These are phyloP conservation scores for Scutellaria galericulata DNA, from an alignment of 257 asterid species.

Conservation along the genomic window DNA sequence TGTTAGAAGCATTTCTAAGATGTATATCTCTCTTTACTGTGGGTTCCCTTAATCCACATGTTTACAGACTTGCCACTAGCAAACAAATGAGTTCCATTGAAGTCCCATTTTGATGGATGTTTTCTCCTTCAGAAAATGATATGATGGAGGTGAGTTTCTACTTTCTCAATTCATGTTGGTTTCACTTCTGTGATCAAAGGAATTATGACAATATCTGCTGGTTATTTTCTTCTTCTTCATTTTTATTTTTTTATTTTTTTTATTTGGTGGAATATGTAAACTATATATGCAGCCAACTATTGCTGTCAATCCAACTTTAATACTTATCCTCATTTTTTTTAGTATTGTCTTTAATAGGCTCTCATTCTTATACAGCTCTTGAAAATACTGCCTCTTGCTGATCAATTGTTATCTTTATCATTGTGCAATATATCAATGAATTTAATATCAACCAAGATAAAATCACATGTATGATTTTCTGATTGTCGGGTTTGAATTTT, in stretches of 20 bases:
- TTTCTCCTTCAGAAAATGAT: conserved; percentile 24
- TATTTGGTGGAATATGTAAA: not conserved
- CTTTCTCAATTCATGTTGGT: conserved; percentile 17
- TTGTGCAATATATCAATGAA: no score
- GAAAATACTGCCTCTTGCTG: no score
- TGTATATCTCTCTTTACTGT: not conserved
- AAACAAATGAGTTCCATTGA: conserved; percentile 40
- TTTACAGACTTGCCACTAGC: conserved; percentile 57
- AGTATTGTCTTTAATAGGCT: no score
- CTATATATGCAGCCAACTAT: no score
- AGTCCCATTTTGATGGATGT: conserved; percentile 32
- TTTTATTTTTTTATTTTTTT: not conserved
- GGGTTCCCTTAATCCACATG: conserved; percentile 26
- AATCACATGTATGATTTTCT: no score
- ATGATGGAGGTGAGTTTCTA: conserved; percentile 8
- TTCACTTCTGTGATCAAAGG: not conserved
- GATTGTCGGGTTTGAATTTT: no score
- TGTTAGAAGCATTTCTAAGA: not conserved
- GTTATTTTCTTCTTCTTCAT: not conserved
- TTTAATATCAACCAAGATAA: no score
- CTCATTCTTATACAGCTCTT: no score
- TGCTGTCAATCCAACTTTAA: no score
- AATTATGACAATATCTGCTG: not conserved
- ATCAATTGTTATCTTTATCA: no score
- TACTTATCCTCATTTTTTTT: no score